Percentiles rank a stretch among this genome's conserved stretches.
Evolutionary conservation across 1,284 basidiomycete genomes (phyloP).

Genomic region (Ustilago shanxiensis): DNA sequence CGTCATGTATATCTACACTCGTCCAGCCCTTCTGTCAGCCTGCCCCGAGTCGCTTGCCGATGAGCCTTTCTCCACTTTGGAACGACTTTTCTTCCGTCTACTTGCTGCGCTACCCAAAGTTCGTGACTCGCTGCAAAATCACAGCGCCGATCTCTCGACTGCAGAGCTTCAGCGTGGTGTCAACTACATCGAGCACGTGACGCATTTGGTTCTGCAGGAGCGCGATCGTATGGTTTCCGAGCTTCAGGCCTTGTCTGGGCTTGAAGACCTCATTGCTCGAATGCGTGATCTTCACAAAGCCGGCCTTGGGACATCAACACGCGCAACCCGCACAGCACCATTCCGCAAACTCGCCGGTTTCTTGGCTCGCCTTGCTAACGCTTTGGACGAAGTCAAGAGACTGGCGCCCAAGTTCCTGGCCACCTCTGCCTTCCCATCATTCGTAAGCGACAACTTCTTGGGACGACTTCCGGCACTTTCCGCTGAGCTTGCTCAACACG

Average conservation of each 20-base stretch:
- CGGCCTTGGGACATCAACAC: constrained; percentile 5
- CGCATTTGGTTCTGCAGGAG: constrained; percentile 47
- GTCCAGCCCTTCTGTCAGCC: constrained; percentile 61
- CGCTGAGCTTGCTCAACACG: constrained; percentile 17
- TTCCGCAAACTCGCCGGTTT: constrained; percentile 37
- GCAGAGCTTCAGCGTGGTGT: constrained; percentile 86
- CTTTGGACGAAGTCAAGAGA: constrained; percentile 30
- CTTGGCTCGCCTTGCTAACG: constrained; percentile 32
- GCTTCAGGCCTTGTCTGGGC: constrained; percentile 23
- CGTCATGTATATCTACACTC: constrained; percentile 78
- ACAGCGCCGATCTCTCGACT: constrained; percentile 85
- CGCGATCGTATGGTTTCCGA: constrained; percentile 43
- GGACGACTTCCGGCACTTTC: constrained; percentile 18
- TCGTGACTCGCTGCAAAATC: constrained; percentile 77
- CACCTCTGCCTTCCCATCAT: constrained; percentile 31
- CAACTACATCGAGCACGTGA: constrained; percentile 82
- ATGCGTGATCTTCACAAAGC: constrained; percentile 22
- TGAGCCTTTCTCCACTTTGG: constrained; percentile 72
- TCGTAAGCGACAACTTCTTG: constrained; percentile 7
- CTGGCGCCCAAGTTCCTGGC: constrained; percentile 37
- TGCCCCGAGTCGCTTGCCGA: constrained; percentile 42
- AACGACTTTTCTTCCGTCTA: constrained; percentile 81
- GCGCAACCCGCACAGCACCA: constrained; percentile 15
- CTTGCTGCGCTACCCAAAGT: constrained; percentile 79
- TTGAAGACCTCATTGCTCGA: constrained; percentile 25